Percentiles rank a stretch among this genome's conserved stretches.
Conservation (phyloP, 495 filamentous ascomycete species). For the Recurvomyces mirabilis region DNA sequence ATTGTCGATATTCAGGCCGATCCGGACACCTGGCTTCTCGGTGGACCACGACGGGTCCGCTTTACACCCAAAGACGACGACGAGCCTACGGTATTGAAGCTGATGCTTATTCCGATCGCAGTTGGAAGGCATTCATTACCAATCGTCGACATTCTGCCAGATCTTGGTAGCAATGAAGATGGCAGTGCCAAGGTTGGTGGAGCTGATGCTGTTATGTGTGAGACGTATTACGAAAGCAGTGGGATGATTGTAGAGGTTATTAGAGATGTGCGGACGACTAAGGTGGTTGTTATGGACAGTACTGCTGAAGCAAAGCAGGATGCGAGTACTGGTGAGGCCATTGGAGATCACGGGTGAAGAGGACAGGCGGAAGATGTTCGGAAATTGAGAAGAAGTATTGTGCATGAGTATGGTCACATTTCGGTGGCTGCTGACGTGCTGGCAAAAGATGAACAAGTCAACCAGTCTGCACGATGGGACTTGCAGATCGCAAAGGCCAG, state of each 20-base stretch:
- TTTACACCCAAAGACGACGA: constrained; percentile 53
- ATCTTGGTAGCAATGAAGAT: constrained; percentile 27
- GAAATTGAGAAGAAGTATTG: too few species aligned
- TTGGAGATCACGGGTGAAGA: too few species aligned
- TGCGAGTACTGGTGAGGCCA: background rate
- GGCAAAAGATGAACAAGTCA: too few species aligned
- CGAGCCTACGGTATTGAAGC: constrained; percentile 39
- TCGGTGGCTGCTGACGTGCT: too few species aligned
- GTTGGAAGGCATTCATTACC: constrained; percentile 69
- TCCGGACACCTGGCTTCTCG: constrained; percentile 70
- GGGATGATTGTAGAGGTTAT: constrained; percentile 69
- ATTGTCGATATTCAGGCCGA: constrained; percentile 71
- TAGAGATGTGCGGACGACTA: constrained; percentile 60
- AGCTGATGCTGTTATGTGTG: constrained; percentile 42
- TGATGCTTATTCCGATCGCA: constrained; percentile 69
- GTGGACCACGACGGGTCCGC: constrained; percentile 65
- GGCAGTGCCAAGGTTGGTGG: constrained; percentile 17
- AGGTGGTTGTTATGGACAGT: constrained; percentile 34
- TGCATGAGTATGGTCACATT: too few species aligned
- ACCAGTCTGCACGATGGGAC: too few species aligned
- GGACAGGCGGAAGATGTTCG: too few species aligned
- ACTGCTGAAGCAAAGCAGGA: background rate
- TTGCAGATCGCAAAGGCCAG: too few species aligned
- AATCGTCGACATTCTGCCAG: constrained; percentile 55
- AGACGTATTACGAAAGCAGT: constrained; percentile 68